These are phyloP conservation scores for Coemansia aciculifera DNA, from an alignment of 192 early-diverging fungal species.

Conservation along the genomic window DNA sequence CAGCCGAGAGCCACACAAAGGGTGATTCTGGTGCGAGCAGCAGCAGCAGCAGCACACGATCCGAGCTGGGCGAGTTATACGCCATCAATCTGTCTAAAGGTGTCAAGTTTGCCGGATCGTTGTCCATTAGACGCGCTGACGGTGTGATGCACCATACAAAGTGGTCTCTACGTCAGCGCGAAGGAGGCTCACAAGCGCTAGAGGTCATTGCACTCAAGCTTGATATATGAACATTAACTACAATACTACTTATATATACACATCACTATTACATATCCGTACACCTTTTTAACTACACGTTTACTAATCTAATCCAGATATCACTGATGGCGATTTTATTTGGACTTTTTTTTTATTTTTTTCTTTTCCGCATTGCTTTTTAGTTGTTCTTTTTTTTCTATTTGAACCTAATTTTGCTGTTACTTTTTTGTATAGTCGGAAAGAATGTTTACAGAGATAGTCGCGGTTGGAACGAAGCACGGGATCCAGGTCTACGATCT, in stretches of 20 bases:
- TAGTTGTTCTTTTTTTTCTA: neutral
- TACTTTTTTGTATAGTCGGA: neutral
- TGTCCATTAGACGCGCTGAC: slow-evolving; percentile 35
- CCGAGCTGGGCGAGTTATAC: neutral
- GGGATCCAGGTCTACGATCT: slow-evolving; percentile 52
- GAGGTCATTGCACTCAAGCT: slow-evolving; percentile 38
- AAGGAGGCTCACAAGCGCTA: neutral
- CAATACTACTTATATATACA: neutral
- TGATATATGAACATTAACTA: slow-evolving; percentile 18
- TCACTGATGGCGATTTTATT: neutral
- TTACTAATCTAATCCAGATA: neutral
- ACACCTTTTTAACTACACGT: neutral
- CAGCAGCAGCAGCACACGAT: neutral
- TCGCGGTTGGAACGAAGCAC: slow-evolving; percentile 29
- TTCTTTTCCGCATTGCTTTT: neutral
- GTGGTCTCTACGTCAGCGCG: slow-evolving; percentile 30
- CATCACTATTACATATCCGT: neutral
- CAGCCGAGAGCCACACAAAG: neutral
- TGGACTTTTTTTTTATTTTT: slow-evolving; percentile 4
- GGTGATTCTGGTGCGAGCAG: neutral
- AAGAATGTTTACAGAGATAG: slow-evolving; percentile 47
- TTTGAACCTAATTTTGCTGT: neutral
- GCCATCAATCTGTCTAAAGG: slow-evolving; percentile 17
- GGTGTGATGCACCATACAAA: slow-evolving; percentile 43
- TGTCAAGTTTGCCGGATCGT: slow-evolving; percentile 9